Evolutionary conservation across 2,329 filamentous ascomycete genomes (phyloP), one percentile per base, ranked within the genome.

Genomic region (Calycina herbarum): DNA sequence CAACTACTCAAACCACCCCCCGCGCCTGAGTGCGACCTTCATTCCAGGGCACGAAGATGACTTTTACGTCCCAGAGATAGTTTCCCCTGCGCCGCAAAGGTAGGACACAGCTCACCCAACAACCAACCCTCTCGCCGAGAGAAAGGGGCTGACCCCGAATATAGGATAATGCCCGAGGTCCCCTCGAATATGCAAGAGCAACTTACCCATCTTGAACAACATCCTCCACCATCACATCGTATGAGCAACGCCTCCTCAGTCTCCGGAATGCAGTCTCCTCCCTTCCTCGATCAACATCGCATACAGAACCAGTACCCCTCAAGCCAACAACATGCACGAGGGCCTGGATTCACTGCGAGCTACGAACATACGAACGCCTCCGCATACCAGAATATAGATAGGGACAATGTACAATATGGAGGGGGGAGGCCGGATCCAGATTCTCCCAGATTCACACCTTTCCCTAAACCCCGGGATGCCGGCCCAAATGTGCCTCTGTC

Each of bases 181-280:
- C 93, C 94, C 72, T 91, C 94, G 79, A 94, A 97, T 80, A 97
- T 99, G 87, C 93, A 97, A 81, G 90, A 96, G 75, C 94, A 92
- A 79, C 86, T 99, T 71, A 91, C 94, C 75, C 89, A 94, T 78
- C 87, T 99, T 81, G 94, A 97, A 83, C 89, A 93, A 82, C 90
- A 90, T 67, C 80, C 78, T 75, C 79, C 76, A 59, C 73, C 66
- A 69, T 72, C 64, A 60, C 64, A 71, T 70, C 72, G 68, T 54
- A 68, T 70, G 69, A 73, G 72, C 48, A 62, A 17, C 48, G 48
- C 60, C 5, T 62, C 60, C 15, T 54, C 60, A 27, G 11, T 51
- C 3, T 56, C 45, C 48, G 60, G 60, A 40, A 62, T 62, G 60
- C 60, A 62, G 40, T 62, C 60, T 15, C 60, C 60, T 48, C 60